These are phyloP conservation scores for Chlorella sp. DNA, from an alignment of 139 green algal genomes.

Conservation along the genomic window DNA sequence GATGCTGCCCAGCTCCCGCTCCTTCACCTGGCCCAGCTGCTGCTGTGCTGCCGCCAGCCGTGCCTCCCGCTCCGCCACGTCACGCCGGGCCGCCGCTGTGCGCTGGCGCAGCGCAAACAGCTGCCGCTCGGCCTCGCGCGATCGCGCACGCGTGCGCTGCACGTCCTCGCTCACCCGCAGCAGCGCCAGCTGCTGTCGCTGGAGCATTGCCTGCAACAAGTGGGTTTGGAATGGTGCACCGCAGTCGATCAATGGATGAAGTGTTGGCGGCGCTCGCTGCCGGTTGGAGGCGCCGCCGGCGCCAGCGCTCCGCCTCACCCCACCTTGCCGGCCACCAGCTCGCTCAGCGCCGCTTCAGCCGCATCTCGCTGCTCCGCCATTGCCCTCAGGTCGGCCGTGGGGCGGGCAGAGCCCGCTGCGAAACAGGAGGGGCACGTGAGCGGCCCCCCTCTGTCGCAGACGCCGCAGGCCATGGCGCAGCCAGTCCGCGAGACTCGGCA, in stretches of 20 bases:
- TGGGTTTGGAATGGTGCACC: neutral
- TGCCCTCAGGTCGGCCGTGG: neutral
- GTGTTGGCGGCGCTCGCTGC: neutral
- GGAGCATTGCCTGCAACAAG: neutral
- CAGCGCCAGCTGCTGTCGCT: conserved; percentile 18
- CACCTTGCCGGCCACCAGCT: conserved; percentile 26
- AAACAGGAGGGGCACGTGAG: conserved; percentile 16
- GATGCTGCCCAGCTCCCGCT: neutral
- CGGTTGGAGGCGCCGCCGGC: neutral
- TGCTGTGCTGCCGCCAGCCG: neutral
- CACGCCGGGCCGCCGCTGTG: neutral
- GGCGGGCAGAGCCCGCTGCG: neutral
- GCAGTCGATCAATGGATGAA: neutral
- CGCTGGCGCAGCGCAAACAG: conserved; percentile 15
- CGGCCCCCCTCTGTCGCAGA: neutral
- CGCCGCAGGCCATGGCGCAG: neutral
- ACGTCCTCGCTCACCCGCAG: neutral
- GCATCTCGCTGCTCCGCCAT: conserved; percentile 12
- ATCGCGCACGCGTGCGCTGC: neutral
- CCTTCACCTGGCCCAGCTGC: neutral
- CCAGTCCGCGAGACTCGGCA: too few relatives aligned
- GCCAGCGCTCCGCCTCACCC: neutral
- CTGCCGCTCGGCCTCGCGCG: neutral
- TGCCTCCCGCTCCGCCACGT: neutral
- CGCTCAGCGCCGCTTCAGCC: neutral